Percentiles rank a stretch among this genome's conserved stretches.
Conservation (phyloP, 1,284 basidiomycete species). For the Ustanciosporium gigantosporum region DNA sequence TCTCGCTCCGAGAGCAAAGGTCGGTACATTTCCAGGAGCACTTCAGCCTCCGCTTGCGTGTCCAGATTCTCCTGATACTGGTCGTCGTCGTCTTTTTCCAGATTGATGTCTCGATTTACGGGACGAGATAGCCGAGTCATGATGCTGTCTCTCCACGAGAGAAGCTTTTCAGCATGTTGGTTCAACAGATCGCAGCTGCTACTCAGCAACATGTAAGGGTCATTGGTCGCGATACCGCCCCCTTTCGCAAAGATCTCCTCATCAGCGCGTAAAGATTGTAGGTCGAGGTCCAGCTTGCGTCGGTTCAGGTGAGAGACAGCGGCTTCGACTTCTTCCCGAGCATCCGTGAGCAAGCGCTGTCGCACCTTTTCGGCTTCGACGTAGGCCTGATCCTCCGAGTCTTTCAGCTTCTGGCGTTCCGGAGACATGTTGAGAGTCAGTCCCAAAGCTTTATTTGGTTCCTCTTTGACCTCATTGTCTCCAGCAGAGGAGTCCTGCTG, state of each 20-base stretch:
- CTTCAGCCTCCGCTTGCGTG: slow-evolving; percentile 55
- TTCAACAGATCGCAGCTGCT: slow-evolving; percentile 23
- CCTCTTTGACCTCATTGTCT: not conserved
- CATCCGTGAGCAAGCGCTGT: slow-evolving; percentile 41
- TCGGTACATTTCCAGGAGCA: slow-evolving; percentile 56
- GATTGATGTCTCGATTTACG: slow-evolving; percentile 54
- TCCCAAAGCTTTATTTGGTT: no score
- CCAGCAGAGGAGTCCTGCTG: not conserved
- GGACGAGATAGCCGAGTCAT: slow-evolving; percentile 32
- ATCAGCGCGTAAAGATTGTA: slow-evolving; percentile 2
- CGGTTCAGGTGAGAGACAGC: slow-evolving; percentile 12
- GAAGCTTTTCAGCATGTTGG: slow-evolving; percentile 35
- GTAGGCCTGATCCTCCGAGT: slow-evolving; percentile 46
- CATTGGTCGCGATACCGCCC: slow-evolving; percentile 16
- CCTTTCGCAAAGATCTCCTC: slow-evolving; percentile 13
- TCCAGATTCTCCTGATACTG: slow-evolving; percentile 57
- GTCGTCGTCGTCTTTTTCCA: slow-evolving; percentile 53
- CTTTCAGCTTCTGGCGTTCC: slow-evolving; percentile 24
- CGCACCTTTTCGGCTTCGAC: slow-evolving; percentile 47
- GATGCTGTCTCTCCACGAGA: slow-evolving; percentile 46
- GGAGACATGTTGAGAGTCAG: slow-evolving; percentile 3
- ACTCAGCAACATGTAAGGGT: slow-evolving; percentile 3
- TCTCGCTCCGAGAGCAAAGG: slow-evolving; percentile 52
- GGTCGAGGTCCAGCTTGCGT: not conserved
- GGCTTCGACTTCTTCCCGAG: slow-evolving; percentile 34